Conservation (phyloP, 345 rosid species). For the Melaleuca quinquenervia region DNA sequence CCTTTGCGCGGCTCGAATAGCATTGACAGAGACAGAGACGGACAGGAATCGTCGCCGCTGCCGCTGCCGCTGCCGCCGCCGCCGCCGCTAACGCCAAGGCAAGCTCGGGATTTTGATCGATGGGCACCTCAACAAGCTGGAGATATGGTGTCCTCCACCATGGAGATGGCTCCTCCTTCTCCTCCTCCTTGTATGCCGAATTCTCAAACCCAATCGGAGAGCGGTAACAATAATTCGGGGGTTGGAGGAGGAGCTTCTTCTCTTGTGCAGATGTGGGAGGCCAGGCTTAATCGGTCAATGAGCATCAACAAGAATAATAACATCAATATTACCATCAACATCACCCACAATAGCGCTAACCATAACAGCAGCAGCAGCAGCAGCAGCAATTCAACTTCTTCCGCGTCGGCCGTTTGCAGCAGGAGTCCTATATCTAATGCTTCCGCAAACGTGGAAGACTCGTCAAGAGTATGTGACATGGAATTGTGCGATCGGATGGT, state of each 20-base stretch:
- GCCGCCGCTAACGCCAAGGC: conserved; percentile 1
- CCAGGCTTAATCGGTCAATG: conserved; percentile 33
- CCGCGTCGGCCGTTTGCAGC: neutral
- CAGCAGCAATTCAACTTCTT: neutral
- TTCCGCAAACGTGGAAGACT: neutral
- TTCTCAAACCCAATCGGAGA: conserved; percentile 4
- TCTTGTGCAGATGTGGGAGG: conserved; percentile 91
- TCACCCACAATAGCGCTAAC: neutral
- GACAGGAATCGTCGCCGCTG: neutral
- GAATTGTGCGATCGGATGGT: neutral
- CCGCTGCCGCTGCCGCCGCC: no score
- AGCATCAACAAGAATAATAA: conserved; percentile 15
- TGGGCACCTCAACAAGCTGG: conserved; percentile 35
- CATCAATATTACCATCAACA: neutral
- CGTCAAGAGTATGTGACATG: neutral
- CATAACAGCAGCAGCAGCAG: neutral
- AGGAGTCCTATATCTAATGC: neutral
- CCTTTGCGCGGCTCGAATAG: neutral
- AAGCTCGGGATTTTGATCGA: conserved; percentile 20
- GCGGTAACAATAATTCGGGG: neutral
- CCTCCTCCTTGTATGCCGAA: neutral
- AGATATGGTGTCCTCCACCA: conserved; percentile 17
- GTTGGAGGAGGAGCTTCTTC: conserved; percentile 50
- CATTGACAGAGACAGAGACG: neutral
- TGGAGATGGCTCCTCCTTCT: conserved; percentile 2